phyloP scores from a whole-genome alignment of 768 basidiomycete genomes.

The Suillus variegatus region DNA sequence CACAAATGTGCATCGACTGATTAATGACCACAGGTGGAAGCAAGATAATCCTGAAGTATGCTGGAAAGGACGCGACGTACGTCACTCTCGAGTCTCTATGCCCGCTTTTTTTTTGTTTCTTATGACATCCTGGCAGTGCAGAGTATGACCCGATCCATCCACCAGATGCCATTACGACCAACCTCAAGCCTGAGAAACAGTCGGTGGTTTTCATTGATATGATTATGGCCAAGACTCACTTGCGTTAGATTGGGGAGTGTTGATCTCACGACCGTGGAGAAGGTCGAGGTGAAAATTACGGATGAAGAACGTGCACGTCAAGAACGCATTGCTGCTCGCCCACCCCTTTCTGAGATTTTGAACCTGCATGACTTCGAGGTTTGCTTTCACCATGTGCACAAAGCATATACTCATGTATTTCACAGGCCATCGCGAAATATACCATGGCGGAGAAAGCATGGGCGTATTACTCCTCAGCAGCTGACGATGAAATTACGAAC shows the following conservation, averaged over 20 bases:
- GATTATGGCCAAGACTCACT: not conserved
- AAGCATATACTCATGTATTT: not conserved
- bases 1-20: slow-evolving; percentile 15
- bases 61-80: slow-evolving; percentile 85
- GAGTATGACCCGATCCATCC: slow-evolving; percentile 88
- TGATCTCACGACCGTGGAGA: slow-evolving; percentile 63
- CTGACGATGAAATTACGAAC: slow-evolving; percentile 87
- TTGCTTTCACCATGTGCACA: slow-evolving; percentile 11
- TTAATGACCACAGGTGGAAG: slow-evolving; percentile 55
- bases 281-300: slow-evolving; percentile 61
- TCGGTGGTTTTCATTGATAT: slow-evolving; percentile 27
- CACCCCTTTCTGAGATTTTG: slow-evolving; percentile 72
- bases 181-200: slow-evolving; percentile 80
- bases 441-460: slow-evolving; percentile 83
- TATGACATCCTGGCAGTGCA: slow-evolving; percentile 36
- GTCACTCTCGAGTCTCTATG: slow-evolving; percentile 33
- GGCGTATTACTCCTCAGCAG: slow-evolving; percentile 90
- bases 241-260: slow-evolving; percentile 59
- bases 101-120: slow-evolving; percentile 2
- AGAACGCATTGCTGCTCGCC: slow-evolving; percentile 57
- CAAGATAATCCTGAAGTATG: slow-evolving; percentile 80
- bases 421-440: slow-evolving; percentile 72
- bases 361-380: slow-evolving; percentile 94
- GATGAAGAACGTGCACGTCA: slow-evolving; percentile 70
- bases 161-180: slow-evolving; percentile 67